These are phyloP conservation scores for Podila epicladia DNA, from an alignment of 192 early-diverging fungal genomes.

Conservation along the genomic window DNA sequence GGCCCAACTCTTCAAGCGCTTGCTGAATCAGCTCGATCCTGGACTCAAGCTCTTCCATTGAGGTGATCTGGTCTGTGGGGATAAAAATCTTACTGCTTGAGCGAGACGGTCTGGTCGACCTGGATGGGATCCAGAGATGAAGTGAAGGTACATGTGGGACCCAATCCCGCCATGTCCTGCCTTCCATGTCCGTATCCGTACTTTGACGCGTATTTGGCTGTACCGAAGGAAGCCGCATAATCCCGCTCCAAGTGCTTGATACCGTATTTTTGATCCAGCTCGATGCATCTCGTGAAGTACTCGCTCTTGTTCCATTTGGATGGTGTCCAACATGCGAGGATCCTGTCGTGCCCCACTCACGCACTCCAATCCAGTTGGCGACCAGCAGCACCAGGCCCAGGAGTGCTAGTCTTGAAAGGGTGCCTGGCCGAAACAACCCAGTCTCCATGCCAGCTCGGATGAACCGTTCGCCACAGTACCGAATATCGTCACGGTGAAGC, in stretches of 20 bases:
- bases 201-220: background rate
- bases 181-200: background rate
- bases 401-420: slow-evolving; percentile 16
- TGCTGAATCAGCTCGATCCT: slow-evolving; percentile 38
- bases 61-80: slow-evolving; percentile 24
- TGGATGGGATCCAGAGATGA: slow-evolving; percentile 18
- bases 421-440: slow-evolving; percentile 31
- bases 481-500: slow-evolving; percentile 8
- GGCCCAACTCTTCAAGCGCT: slow-evolving; percentile 8
- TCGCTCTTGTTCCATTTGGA: background rate
- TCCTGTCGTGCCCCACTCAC: too few relatives aligned
- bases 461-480: slow-evolving; percentile 3
- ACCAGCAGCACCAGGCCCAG: slow-evolving; percentile 9
- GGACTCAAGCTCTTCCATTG: slow-evolving; percentile 30
- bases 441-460: slow-evolving; percentile 5
- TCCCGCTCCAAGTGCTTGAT: slow-evolving; percentile 9
- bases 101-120: background rate
- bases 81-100: slow-evolving; percentile 12
- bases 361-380: slow-evolving; percentile 1
- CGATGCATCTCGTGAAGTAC: background rate
- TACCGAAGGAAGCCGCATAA: background rate
- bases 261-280: slow-evolving; percentile 1
- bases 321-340: background rate
- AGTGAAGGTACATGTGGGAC: slow-evolving; percentile 28
- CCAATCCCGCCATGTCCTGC: slow-evolving; percentile 14